Evolutionary conservation across 2,329 filamentous ascomycete species (phyloP).

Genomic region (Elsinoe arachidis): DNA sequence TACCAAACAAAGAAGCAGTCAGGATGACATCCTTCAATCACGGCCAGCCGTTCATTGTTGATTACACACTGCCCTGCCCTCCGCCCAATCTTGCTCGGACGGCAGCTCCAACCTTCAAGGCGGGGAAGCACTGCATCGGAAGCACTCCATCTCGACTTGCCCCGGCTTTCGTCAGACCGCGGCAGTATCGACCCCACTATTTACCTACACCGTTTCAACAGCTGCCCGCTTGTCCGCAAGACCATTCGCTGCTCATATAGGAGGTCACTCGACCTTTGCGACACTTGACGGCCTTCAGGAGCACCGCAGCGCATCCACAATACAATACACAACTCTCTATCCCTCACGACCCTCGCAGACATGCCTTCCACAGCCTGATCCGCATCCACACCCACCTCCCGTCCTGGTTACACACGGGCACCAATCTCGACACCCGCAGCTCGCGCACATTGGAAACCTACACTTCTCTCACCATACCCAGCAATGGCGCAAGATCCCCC

Average conservation of each 20-base stretch:
- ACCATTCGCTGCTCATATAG: constrained; percentile 4
- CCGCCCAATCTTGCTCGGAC: background rate
- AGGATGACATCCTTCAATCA: constrained; percentile 10
- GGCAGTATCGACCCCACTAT: constrained; percentile 16
- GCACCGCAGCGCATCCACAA: too few species aligned
- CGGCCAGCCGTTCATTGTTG: background rate
- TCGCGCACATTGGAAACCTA: too few species aligned
- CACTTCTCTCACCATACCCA: background rate
- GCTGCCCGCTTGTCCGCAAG: constrained; percentile 12
- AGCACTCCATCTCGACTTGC: constrained; percentile 10
- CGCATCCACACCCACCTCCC: background rate
- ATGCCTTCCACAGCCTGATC: background rate
- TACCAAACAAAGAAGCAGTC: background rate
- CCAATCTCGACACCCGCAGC: background rate
- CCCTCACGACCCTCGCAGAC: too few species aligned
- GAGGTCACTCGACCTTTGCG: constrained; percentile 3
- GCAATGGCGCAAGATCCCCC: constrained; percentile 14
- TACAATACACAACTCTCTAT: too few species aligned
- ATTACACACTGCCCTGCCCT: constrained; percentile 8
- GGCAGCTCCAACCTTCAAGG: background rate
- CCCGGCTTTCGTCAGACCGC: constrained; percentile 14
- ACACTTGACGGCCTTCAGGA: background rate
- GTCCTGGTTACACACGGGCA: background rate
- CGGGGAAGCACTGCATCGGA: constrained; percentile 12
- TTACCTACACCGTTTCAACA: constrained; percentile 14